Evolutionary conservation across 2,329 filamentous ascomycete genomes (phyloP).

Genomic region (Phyllosticta capitalensis): DNA sequence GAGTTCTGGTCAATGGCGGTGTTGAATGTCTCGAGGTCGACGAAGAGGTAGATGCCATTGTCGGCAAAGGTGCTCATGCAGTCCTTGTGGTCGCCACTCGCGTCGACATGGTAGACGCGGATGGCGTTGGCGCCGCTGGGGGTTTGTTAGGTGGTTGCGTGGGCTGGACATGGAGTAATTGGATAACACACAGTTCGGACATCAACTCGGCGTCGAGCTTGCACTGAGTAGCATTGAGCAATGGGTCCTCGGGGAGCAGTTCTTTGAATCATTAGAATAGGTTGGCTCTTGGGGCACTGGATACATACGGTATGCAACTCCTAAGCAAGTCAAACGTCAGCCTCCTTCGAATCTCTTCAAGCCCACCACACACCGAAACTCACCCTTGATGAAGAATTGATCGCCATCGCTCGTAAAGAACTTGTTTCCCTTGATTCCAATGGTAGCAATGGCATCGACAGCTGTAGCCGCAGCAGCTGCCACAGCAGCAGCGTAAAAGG

Average conservation of each 20-base stretch:
- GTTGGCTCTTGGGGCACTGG: too few species aligned
- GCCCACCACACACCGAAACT: not conserved
- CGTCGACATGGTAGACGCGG: slow-evolving; percentile 80
- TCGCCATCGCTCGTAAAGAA: slow-evolving; percentile 74
- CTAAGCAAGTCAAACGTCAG: slow-evolving; percentile 34
- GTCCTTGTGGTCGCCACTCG: slow-evolving; percentile 57
- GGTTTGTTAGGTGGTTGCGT: too few species aligned
- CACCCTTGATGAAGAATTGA: slow-evolving; percentile 80
- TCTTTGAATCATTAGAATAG: too few species aligned
- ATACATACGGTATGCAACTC: slow-evolving; percentile 68
- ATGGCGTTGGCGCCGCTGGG: slow-evolving; percentile 63
- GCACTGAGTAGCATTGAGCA: slow-evolving; percentile 68
- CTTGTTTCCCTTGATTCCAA: slow-evolving; percentile 63
- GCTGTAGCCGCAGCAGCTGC: slow-evolving; percentile 20
- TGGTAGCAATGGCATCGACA: slow-evolving; percentile 43
- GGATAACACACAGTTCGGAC: slow-evolving; percentile 47
- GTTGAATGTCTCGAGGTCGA: slow-evolving; percentile 68
- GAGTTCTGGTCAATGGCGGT: slow-evolving; percentile 53
- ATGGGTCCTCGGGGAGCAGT: slow-evolving; percentile 59
- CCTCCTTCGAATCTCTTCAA: not conserved
- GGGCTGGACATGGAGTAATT: too few species aligned
- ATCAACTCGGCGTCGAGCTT: slow-evolving; percentile 65
- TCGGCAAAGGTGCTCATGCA: slow-evolving; percentile 77
- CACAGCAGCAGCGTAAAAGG: slow-evolving; percentile 4
- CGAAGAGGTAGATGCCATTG: slow-evolving; percentile 72